Conservation (phyloP, 2,329 filamentous ascomycete genomes). For the Colletotrichum sojae region DNA sequence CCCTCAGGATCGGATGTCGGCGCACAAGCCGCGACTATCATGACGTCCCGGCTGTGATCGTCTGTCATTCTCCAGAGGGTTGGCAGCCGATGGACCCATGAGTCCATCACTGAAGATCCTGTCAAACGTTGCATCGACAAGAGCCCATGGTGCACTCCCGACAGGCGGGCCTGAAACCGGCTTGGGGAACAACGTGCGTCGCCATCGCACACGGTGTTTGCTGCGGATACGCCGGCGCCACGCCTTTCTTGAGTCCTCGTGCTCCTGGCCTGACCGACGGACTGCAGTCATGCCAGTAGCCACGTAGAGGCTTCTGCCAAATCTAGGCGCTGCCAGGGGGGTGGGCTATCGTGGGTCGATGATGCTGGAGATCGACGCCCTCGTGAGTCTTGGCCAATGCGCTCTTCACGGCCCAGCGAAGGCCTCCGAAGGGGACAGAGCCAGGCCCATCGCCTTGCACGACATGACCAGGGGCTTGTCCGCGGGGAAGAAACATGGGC, state of each 20-base stretch:
- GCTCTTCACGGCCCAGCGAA: not conserved
- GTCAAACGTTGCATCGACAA: conserved; percentile 42
- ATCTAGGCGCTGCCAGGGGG: conserved; percentile 3
- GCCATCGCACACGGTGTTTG: conserved; percentile 40
- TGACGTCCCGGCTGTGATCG: conserved; percentile 11
- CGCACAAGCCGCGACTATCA: conserved; percentile 16
- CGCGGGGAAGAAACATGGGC: conserved; percentile 26
- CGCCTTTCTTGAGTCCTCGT: not conserved
- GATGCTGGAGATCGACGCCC: conserved; percentile 12
- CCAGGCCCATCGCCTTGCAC: conserved; percentile 15
- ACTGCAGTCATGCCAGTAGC: conserved; percentile 19
- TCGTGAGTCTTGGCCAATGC: conserved; percentile 14
- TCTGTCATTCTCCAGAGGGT: conserved; percentile 18
- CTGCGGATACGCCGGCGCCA: not conserved
- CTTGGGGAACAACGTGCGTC: conserved; percentile 34
- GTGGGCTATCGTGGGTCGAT: conserved; percentile 12
- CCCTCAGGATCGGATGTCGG: conserved; percentile 3
- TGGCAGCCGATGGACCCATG: conserved; percentile 31
- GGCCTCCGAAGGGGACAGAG: not conserved
- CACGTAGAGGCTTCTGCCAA: conserved; percentile 13
- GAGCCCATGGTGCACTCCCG: conserved; percentile 31
- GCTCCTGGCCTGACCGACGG: conserved; percentile 1
- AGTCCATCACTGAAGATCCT: conserved; percentile 32
- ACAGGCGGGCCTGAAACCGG: conserved; percentile 38
- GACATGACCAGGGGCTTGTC: conserved; percentile 29